Evolutionary conservation across 2,329 filamentous ascomycete genomes (phyloP).

Genomic region (Pezicula neosporulosa): DNA sequence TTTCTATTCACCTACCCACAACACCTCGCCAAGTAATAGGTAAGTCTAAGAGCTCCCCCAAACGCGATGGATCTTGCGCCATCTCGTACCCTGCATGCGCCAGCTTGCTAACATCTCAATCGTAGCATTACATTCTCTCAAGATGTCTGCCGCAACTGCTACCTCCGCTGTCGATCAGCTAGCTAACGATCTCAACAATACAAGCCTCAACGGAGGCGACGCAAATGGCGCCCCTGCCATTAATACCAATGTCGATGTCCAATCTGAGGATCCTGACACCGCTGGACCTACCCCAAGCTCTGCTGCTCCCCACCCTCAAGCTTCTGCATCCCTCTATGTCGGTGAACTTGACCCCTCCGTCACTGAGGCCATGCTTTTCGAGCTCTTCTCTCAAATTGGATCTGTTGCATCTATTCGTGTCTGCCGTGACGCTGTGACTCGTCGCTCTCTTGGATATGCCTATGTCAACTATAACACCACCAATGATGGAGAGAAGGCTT

Average conservation of each 20-base stretch:
- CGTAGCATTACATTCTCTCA: conserved; percentile 27
- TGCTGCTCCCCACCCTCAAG: conserved; percentile 73
- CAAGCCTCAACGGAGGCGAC: conserved; percentile 65
- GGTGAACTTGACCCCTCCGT: conserved; percentile 97
- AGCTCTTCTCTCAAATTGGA: conserved; percentile 99
- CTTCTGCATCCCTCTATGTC: conserved; percentile 97
- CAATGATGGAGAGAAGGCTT: conserved; percentile 91
- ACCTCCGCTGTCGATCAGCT: conserved; percentile 73
- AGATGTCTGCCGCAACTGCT: conserved; percentile 59
- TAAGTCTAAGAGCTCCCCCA: conserved; percentile 5
- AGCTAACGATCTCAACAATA: conserved; percentile 71
- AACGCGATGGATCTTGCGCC: conserved; percentile 3
- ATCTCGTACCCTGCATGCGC: background rate
- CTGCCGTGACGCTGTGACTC: conserved; percentile 97
- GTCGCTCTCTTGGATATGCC: conserved; percentile 96
- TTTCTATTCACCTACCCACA: conserved; percentile 10
- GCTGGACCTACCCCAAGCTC: conserved; percentile 71
- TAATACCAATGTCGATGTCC: conserved; percentile 65
- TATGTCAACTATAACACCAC: conserved; percentile 99
- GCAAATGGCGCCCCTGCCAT: conserved; percentile 64
- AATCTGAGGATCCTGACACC: conserved; percentile 57
- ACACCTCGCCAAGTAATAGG: conserved; percentile 20
- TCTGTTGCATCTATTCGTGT: conserved; percentile 99
- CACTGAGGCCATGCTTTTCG: conserved; percentile 99
- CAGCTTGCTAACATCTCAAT: conserved; percentile 8